These are phyloP conservation scores for Colletotrichum chlorophyti DNA, from an alignment of 2,329 filamentous ascomycete genomes.

Conservation along the genomic window DNA sequence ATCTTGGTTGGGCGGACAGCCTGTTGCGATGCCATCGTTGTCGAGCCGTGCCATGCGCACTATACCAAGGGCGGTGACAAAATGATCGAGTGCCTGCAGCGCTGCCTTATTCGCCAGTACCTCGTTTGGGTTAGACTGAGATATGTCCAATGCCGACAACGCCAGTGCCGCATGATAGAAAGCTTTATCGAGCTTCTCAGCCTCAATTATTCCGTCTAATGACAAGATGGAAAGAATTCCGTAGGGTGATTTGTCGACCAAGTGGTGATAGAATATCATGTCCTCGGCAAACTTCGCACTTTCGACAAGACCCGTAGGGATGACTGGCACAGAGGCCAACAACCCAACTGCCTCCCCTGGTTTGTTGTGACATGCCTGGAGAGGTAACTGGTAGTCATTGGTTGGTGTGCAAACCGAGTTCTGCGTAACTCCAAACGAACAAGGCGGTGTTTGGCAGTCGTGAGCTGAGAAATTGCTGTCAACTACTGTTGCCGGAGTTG, in stretches of 20 bases:
- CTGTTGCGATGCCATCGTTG: conserved; percentile 2
- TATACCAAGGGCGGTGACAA: background rate
- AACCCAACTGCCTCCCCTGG: background rate
- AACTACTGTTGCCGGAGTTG: no score
- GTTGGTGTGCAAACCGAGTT: no score
- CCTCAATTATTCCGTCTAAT: background rate
- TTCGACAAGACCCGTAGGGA: background rate
- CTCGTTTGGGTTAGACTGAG: background rate
- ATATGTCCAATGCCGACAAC: conserved; percentile 4
- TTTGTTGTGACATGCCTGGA: no score
- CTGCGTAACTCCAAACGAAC: no score
- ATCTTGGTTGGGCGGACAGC: background rate
- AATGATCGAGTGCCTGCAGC: conserved; percentile 14
- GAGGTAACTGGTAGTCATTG: no score
- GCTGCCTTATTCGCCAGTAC: background rate
- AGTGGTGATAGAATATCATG: conserved; percentile 10
- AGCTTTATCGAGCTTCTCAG: conserved; percentile 3
- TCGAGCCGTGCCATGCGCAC: conserved; percentile 11
- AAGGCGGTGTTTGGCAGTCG: no score
- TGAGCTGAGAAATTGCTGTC: no score
- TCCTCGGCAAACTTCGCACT: conserved; percentile 16
- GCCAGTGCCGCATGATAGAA: conserved; percentile 13
- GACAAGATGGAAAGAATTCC: conserved; percentile 10
- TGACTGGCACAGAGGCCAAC: background rate
- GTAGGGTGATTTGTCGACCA: conserved; percentile 1